Conservation (phyloP, 2,329 filamentous ascomycete genomes). For the Penicillium sp. region DNA sequence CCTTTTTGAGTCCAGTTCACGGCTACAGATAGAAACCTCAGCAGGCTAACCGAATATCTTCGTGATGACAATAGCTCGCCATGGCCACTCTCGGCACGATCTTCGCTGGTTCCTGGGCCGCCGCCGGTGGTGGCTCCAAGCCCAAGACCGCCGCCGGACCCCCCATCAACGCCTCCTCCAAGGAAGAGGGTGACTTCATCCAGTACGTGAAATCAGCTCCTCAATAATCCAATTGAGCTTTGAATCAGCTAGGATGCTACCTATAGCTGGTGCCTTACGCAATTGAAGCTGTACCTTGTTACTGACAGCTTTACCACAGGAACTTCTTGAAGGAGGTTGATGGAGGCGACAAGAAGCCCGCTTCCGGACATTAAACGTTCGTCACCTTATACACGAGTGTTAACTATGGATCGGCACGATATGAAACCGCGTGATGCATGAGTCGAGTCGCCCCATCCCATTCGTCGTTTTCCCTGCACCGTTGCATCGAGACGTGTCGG, state of each 20-base stretch:
- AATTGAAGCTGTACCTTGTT: neutral
- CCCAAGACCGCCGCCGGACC: conserved; percentile 45
- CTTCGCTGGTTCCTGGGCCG: conserved; percentile 49
- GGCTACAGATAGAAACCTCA: conserved; percentile 14
- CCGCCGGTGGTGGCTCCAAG: conserved; percentile 45
- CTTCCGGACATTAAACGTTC: conserved; percentile 37
- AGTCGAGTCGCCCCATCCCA: conserved; percentile 13
- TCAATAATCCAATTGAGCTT: neutral
- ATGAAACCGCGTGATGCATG: conserved; percentile 14
- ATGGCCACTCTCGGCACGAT: conserved; percentile 57
- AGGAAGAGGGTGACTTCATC: conserved; percentile 68
- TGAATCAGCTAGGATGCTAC: neutral
- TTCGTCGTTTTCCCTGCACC: conserved; percentile 13
- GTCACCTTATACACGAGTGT: conserved; percentile 11
- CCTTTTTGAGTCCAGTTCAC: conserved; percentile 20
- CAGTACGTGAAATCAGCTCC: conserved; percentile 51
- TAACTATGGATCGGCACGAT: conserved; percentile 16
- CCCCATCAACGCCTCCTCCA: conserved; percentile 63
- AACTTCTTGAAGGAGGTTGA: conserved; percentile 53
- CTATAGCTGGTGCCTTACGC: neutral
- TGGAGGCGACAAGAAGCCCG: conserved; percentile 47
- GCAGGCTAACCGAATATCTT: conserved; percentile 15
- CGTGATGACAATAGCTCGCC: conserved; percentile 51
- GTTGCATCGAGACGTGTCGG: conserved; percentile 11
- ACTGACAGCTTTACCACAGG: conserved; percentile 31